Conservation (phyloP, 257 asterid species). For the Primulina eburnea region DNA sequence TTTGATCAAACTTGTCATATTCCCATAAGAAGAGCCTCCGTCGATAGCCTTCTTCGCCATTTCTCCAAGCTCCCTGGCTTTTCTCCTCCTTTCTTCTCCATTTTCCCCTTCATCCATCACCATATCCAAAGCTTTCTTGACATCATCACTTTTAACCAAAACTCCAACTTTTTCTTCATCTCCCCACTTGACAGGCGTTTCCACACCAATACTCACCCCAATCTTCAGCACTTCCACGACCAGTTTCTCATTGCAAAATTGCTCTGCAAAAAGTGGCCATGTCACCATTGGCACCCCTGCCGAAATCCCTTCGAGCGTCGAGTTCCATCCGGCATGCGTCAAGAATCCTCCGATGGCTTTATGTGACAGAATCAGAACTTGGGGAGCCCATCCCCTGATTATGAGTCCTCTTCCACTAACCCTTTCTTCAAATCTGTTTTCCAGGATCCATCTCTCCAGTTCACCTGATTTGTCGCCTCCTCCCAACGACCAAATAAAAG, state of each 20-base stretch:
- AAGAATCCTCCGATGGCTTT: constrained; percentile 19
- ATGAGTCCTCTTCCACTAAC: constrained; percentile 18
- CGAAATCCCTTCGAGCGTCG: constrained; percentile 22
- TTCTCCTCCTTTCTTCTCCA: not conserved
- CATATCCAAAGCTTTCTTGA: not conserved
- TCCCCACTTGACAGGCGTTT: not conserved
- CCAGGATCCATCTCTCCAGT: constrained; percentile 7
- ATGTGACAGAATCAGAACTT: constrained; percentile 28
- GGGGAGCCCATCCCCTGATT: constrained; percentile 34
- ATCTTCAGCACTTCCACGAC: not conserved
- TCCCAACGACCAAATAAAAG: constrained; percentile 23
- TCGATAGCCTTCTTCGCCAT: not conserved
- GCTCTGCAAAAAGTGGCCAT: constrained; percentile 45
- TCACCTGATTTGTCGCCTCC: constrained; percentile 14
- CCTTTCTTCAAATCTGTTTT: constrained; percentile 20
- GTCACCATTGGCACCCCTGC: constrained; percentile 27
- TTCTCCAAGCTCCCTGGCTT: not conserved
- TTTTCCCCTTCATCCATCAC: not conserved
- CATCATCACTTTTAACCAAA: not conserved
- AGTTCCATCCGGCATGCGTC: constrained; percentile 32
- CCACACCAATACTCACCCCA: not conserved
- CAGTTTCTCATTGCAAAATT: constrained; percentile 36
- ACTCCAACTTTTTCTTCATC: not conserved
- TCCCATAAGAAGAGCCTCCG: not conserved
- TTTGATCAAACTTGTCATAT: not conserved